Conservation (phyloP, 2,329 filamentous ascomycete species). For the Stachybotrys chlorohalonatus region DNA sequence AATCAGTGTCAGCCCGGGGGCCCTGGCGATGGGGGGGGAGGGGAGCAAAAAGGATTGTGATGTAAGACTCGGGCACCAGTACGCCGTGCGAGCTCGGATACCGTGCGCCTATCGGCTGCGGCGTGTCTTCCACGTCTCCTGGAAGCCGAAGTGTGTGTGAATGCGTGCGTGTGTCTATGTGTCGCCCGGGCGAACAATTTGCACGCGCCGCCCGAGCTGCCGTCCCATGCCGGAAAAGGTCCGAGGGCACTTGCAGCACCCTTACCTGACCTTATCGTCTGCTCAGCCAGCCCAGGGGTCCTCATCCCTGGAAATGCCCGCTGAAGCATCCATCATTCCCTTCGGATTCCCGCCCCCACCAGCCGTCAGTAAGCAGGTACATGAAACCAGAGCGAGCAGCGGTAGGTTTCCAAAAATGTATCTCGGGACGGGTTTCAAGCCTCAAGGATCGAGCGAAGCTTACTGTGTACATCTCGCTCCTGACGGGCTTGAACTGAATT, state of each 20-base stretch:
- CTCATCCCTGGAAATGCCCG: not conserved
- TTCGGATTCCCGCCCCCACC: not conserved
- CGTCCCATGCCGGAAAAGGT: not conserved
- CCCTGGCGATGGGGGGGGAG: slow-evolving; percentile 3
- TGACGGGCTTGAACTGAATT: too few relatives aligned
- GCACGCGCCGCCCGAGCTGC: not conserved
- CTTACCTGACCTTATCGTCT: not conserved
- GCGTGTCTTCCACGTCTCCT: not conserved
- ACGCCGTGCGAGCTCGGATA: not conserved
- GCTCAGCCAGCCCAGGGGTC: not conserved
- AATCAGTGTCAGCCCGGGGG: not conserved
- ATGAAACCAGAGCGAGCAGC: not conserved
- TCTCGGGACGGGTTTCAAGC: not conserved
- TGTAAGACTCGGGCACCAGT: slow-evolving; percentile 3
- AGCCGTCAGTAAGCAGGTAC: not conserved
- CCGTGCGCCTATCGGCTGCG: not conserved
- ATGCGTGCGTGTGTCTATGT: too few relatives aligned
- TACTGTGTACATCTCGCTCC: too few relatives aligned
- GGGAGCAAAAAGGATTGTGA: slow-evolving; percentile 2
- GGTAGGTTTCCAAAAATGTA: not conserved
- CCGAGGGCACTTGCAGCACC: not conserved
- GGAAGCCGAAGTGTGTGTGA: not conserved
- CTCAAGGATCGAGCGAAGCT: too few relatives aligned
- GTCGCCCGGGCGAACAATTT: not conserved
- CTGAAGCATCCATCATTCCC: not conserved